A percentile compares a stretch with the other conserved stretches of the same genome.
These are phyloP conservation scores for Caloboletus inedulis DNA, from an alignment of 1,284 basidiomycete species.

Conservation along the genomic window DNA sequence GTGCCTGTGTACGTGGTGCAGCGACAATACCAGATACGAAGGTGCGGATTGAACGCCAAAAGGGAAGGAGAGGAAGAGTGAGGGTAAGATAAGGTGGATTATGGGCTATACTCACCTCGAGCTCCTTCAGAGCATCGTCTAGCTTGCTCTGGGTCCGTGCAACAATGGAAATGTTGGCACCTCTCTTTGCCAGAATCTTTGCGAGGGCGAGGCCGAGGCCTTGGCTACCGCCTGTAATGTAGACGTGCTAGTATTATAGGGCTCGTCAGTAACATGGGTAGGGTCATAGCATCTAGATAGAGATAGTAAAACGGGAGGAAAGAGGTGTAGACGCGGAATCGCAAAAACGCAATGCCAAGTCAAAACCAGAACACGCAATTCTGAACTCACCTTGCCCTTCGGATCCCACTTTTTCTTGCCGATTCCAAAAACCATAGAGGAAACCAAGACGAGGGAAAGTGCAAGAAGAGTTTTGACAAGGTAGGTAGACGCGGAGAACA, in stretches of 20 bases:
- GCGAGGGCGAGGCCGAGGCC: slow-evolving; percentile 72
- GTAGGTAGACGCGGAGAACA: neutral
- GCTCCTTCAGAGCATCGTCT: slow-evolving; percentile 44
- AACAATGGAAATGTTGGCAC: slow-evolving; percentile 71
- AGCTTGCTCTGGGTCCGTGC: slow-evolving; percentile 60
- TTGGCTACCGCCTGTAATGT: slow-evolving; percentile 34
- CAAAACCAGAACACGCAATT: neutral
- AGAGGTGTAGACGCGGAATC: neutral
- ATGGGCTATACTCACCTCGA: slow-evolving; percentile 46
- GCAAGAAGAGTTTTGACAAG: slow-evolving; percentile 12
- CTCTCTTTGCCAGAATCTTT: slow-evolving; percentile 52
- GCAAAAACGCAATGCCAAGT: neutral
- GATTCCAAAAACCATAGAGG: slow-evolving; percentile 24
- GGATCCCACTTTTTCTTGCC: slow-evolving; percentile 34
- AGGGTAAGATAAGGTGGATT: neutral
- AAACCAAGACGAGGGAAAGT: slow-evolving; percentile 11
- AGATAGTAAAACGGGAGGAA: neutral
- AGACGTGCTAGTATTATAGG: slow-evolving; percentile 24
- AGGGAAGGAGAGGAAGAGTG: neutral
- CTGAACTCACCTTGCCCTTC: slow-evolving; percentile 23
- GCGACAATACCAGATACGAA: neutral
- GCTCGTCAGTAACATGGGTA: neutral
- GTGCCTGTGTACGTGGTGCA: slow-evolving; percentile 21
- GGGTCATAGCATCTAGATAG: no score
- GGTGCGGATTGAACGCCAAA: neutral